Evolutionary conservation across 306 rosid genomes (phyloP).

Genomic region (Glycine tomentella): DNA sequence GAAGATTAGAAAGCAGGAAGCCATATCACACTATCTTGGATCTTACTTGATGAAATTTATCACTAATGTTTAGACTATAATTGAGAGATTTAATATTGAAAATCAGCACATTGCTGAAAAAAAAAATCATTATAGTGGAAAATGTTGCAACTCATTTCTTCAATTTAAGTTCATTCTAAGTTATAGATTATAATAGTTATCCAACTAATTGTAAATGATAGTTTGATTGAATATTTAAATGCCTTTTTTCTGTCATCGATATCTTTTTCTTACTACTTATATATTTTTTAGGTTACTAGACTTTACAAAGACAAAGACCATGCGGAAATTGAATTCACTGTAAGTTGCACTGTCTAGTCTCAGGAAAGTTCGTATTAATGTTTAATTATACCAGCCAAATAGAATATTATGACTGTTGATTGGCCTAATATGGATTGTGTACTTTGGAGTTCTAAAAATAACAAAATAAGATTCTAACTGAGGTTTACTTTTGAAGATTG

Average conservation of each 20-base stretch:
- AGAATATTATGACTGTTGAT: too few relatives aligned
- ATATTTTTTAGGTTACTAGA: slow-evolving; percentile 75
- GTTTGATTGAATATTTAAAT: slow-evolving; percentile 20
- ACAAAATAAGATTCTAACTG: slow-evolving; percentile 45
- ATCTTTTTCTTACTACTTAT: slow-evolving; percentile 25
- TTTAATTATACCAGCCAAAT: too few relatives aligned
- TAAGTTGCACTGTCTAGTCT: slow-evolving; percentile 52
- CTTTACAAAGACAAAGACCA: slow-evolving; percentile 85
- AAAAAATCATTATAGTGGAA: neutral
- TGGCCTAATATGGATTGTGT: too few relatives aligned
- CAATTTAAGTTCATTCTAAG: neutral
- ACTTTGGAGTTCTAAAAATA: neutral
- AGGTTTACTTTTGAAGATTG: slow-evolving; percentile 67
- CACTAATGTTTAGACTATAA: too few relatives aligned
- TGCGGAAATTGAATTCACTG: slow-evolving; percentile 93
- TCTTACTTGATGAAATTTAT: neutral
- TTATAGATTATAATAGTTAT: neutral
- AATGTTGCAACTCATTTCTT: neutral
- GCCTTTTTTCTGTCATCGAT: neutral
- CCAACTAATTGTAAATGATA: slow-evolving; percentile 12
- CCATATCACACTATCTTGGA: neutral
- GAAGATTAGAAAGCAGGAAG: neutral
- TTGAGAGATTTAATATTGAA: too few relatives aligned
- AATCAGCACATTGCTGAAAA: neutral
- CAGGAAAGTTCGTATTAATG: neutral